Evolutionary conservation across 352 stramenopile species (phyloP).

Genomic region (Phytopythium helicoides): DNA sequence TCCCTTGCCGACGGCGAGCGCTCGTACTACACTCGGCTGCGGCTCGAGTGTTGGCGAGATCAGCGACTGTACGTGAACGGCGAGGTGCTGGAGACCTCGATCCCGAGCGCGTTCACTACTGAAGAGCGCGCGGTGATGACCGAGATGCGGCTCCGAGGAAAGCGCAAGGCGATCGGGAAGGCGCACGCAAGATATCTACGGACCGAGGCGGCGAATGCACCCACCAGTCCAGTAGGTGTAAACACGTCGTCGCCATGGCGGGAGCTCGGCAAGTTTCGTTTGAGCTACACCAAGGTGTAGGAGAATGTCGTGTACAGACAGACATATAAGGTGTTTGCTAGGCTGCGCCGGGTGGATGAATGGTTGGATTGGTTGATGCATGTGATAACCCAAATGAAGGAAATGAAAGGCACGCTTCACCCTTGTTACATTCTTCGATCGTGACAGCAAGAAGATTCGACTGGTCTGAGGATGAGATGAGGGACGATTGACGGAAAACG

Average conservation of each 20-base stretch:
- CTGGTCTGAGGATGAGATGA: too few relatives aligned
- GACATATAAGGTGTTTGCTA: too few relatives aligned
- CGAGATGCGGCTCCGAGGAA: slow-evolving; percentile 49
- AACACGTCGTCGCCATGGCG: slow-evolving; percentile 15
- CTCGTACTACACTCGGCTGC: slow-evolving; percentile 44
- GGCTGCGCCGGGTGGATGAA: not conserved
- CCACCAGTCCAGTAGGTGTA: not conserved
- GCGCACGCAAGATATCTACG: slow-evolving; percentile 15
- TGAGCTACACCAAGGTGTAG: slow-evolving; percentile 35
- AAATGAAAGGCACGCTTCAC: too few relatives aligned
- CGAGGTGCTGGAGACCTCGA: slow-evolving; percentile 39
- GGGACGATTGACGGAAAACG: too few relatives aligned
- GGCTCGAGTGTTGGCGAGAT: slow-evolving; percentile 39
- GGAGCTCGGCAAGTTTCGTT: slow-evolving; percentile 28
- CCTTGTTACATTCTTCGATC: too few relatives aligned
- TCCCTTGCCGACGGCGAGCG: slow-evolving; percentile 15
- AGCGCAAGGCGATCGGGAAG: slow-evolving; percentile 36
- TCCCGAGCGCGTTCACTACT: slow-evolving; percentile 19
- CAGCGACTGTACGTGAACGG: slow-evolving; percentile 41
- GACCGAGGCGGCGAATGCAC: not conserved
- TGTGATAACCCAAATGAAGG: too few relatives aligned
- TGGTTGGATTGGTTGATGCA: too few relatives aligned
- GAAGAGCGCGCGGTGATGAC: slow-evolving; percentile 40
- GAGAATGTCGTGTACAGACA: too few relatives aligned
- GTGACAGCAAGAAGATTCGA: too few relatives aligned